Conservation (phyloP, 1,284 basidiomycete species). For the Vanrija sp. region DNA sequence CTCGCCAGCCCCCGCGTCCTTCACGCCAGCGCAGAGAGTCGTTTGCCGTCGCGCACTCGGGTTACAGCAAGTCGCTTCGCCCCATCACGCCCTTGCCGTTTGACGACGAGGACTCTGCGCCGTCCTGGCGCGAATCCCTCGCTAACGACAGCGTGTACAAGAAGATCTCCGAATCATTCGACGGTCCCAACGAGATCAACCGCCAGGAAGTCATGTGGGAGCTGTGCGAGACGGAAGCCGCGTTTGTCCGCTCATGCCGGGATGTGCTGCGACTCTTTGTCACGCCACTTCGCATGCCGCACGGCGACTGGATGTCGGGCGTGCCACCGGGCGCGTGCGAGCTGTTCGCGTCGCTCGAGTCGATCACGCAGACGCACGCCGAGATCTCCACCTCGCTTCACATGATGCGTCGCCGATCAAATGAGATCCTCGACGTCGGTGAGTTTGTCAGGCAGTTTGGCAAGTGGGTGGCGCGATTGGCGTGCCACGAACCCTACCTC, state of each 20-base stretch:
- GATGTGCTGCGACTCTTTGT: conserved; percentile 66
- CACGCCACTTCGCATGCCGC: conserved; percentile 63
- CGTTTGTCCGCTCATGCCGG: conserved; percentile 63
- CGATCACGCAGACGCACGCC: conserved; percentile 70
- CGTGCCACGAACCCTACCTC: conserved; percentile 80
- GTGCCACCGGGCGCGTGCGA: conserved; percentile 64
- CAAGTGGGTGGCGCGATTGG: conserved; percentile 61
- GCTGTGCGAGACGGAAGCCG: conserved; percentile 63
- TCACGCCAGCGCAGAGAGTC: conserved; percentile 30
- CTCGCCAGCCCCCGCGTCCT: conserved; percentile 29
- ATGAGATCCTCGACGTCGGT: conserved; percentile 48
- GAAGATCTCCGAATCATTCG: conserved; percentile 17
- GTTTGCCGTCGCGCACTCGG: conserved; percentile 35
- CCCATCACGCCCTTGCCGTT: not conserved
- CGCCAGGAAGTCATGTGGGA: conserved; percentile 67
- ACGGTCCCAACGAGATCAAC: conserved; percentile 56
- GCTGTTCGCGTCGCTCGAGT: conserved; percentile 78
- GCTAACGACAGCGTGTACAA: conserved; percentile 21
- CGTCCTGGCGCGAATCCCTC: conserved; percentile 33
- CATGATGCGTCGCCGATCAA: conserved; percentile 37
- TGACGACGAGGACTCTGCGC: not conserved
- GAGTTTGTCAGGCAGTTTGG: conserved; percentile 59
- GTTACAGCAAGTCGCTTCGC: conserved; percentile 32
- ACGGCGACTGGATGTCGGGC: conserved; percentile 73
- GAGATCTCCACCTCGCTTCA: conserved; percentile 59